Percentiles rank a stretch among this genome's conserved stretches.
Evolutionary conservation across 768 basidiomycete genomes (phyloP).

Genomic region (Suillus clintonianus): DNA sequence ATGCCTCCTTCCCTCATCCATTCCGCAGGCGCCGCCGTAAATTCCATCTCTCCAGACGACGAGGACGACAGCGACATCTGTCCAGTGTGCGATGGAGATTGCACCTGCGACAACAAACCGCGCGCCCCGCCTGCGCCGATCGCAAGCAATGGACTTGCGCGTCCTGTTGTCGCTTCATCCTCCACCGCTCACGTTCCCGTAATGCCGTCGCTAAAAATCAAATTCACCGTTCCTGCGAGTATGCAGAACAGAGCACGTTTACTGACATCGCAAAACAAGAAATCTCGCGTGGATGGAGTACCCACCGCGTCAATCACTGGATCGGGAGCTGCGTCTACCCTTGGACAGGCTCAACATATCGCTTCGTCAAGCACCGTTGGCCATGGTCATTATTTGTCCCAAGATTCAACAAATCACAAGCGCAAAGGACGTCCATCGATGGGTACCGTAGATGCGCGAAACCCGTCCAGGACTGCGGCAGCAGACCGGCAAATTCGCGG

Average conservation of each 20-base stretch:
- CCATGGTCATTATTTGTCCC: slow-evolving; percentile 20
- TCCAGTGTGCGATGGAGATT: slow-evolving; percentile 89
- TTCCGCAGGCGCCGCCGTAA: slow-evolving; percentile 57
- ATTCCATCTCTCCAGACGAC: slow-evolving; percentile 43
- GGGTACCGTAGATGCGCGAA: slow-evolving; percentile 36
- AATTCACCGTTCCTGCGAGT: slow-evolving; percentile 63
- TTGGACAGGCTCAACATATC: slow-evolving; percentile 11
- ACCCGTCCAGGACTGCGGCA: slow-evolving; percentile 14
- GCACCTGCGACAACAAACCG: slow-evolving; percentile 67
- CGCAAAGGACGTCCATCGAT: slow-evolving; percentile 63
- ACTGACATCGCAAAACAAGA: slow-evolving; percentile 27
- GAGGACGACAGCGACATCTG: slow-evolving; percentile 88
- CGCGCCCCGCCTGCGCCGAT: slow-evolving; percentile 33
- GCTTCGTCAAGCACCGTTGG: slow-evolving; percentile 28
- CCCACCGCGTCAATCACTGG: slow-evolving; percentile 39
- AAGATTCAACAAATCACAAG: slow-evolving; percentile 35
- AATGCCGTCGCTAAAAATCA: slow-evolving; percentile 62
- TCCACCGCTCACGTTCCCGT: slow-evolving; percentile 31
- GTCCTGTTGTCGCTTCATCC: slow-evolving; percentile 39
- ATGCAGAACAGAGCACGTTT: slow-evolving; percentile 48
- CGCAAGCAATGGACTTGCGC: slow-evolving; percentile 34
- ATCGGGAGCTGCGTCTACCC: slow-evolving; percentile 19
- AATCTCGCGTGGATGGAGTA: slow-evolving; percentile 22
- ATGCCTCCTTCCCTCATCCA: slow-evolving; percentile 71
- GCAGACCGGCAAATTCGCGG: slow-evolving; percentile 24